Conservation (phyloP, 1,139 yeast genomes). For the Debaryomycetaceae sp. region DNA sequence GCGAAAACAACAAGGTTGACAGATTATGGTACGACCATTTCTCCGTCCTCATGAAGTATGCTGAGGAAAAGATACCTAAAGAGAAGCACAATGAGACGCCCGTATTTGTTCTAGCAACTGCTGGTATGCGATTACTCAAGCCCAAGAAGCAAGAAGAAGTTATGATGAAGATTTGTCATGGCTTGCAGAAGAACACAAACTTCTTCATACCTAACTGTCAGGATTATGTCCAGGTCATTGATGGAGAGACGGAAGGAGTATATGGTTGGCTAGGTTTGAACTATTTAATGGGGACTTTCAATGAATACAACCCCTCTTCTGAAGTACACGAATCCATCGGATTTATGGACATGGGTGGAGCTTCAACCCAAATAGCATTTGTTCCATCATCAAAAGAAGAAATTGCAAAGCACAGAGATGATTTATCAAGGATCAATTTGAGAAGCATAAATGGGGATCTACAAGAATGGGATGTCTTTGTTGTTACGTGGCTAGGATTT, state of each 20-base stretch:
- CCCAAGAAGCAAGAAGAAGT: constrained; percentile 42
- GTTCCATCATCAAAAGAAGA: constrained; percentile 58
- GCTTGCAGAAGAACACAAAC: constrained; percentile 44
- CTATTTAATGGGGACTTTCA: constrained; percentile 56
- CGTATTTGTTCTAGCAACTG: constrained; percentile 71
- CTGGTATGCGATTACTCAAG: constrained; percentile 73
- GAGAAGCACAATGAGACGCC: constrained; percentile 58
- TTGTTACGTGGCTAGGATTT: constrained; percentile 80
- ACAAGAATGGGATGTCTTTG: constrained; percentile 70
- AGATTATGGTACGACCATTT: constrained; percentile 63
- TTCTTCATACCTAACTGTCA: constrained; percentile 52
- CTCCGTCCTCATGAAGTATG: constrained; percentile 51
- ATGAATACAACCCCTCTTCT: constrained; percentile 34
- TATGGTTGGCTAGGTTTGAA: constrained; percentile 81
- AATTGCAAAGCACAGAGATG: constrained; percentile 55
- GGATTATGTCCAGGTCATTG: constrained; percentile 66
- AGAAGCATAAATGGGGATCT: constrained; percentile 57
- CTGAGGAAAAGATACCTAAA: constrained; percentile 56
- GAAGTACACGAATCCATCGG: constrained; percentile 57
- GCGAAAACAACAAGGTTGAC: constrained; percentile 33
- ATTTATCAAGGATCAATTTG: constrained; percentile 54
- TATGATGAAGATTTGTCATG: constrained; percentile 49
- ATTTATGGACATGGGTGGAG: constrained; percentile 91
- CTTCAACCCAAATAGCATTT: constrained; percentile 78
- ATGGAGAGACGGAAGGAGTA: constrained; percentile 77